phyloP scores from a whole-genome alignment of 129 eudicot species.

The Centaurea solstitialis region DNA sequence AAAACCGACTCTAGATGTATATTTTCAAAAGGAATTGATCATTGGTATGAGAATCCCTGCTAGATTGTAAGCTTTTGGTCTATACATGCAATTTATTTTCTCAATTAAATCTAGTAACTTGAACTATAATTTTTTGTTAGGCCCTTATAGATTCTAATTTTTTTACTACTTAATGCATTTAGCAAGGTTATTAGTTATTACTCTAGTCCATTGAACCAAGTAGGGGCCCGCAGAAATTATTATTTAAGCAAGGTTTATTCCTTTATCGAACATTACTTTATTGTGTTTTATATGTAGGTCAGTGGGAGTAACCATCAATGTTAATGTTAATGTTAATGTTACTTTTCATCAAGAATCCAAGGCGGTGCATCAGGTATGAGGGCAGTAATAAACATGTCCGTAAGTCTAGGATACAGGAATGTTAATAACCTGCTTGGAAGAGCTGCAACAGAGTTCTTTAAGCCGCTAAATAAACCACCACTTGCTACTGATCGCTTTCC shows the following conservation, averaged over 20 bases:
- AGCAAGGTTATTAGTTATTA: background rate
- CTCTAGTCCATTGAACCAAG: background rate
- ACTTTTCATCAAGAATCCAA: background rate
- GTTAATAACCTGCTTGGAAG: slow-evolving; percentile 89
- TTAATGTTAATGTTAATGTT: background rate
- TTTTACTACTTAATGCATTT: background rate
- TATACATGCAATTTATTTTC: background rate
- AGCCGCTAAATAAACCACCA: slow-evolving; percentile 61
- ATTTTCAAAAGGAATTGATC: background rate
- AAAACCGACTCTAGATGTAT: background rate
- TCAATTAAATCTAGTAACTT: background rate
- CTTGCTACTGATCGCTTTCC: slow-evolving; percentile 68
- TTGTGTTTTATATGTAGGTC: background rate
- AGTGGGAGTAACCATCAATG: background rate
- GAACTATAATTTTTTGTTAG: background rate
- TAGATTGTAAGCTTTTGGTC: background rate
- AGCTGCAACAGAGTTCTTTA: slow-evolving; percentile 57
- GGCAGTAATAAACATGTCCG: background rate
- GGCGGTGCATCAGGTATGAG: background rate
- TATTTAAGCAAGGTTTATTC: background rate
- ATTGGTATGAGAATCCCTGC: background rate
- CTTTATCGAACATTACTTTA: background rate
- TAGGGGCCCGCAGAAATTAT: background rate
- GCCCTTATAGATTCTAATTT: background rate
- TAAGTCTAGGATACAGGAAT: background rate